Percentiles rank a stretch among this genome's conserved stretches.
phyloP scores from a whole-genome alignment of 2,329 filamentous ascomycete species.

The Penicillium brasilianum region DNA sequence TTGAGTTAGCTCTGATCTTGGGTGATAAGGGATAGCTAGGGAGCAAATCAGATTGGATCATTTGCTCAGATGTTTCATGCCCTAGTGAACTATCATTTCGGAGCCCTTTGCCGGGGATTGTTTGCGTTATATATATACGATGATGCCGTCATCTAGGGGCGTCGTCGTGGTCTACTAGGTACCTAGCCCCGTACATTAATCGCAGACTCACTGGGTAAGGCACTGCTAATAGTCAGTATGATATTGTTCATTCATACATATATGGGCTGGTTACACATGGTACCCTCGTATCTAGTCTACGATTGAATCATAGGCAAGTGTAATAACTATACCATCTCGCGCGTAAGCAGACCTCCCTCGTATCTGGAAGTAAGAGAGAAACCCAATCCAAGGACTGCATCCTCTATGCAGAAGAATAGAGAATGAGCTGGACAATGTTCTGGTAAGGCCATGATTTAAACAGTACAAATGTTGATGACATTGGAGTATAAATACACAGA shows the following conservation, averaged over 20 bases:
- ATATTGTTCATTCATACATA: no score
- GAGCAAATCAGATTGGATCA: background rate
- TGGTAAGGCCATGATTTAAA: background rate
- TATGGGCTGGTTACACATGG: no score
- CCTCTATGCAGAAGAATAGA: background rate
- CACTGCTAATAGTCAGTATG: no score
- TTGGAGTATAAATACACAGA: slow-evolving; percentile 45
- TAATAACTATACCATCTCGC: no score
- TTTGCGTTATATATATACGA: background rate
- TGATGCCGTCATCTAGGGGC: background rate
- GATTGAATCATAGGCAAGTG: no score
- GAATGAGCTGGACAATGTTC: background rate
- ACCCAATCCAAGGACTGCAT: no score
- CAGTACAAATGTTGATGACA: slow-evolving; percentile 25
- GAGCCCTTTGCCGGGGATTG: background rate
- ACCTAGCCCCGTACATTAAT: background rate
- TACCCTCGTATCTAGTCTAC: no score
- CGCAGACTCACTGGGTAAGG: background rate
- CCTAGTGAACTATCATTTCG: background rate
- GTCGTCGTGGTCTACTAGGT: background rate
- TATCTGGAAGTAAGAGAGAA: no score
- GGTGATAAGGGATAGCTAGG: slow-evolving; percentile 4
- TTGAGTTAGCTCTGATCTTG: slow-evolving; percentile 12
- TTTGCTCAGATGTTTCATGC: background rate
- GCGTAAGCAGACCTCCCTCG: no score